These are phyloP conservation scores for Pseudozyma hubeiensis DNA, from an alignment of 1,284 basidiomycete genomes.

Conservation along the genomic window DNA sequence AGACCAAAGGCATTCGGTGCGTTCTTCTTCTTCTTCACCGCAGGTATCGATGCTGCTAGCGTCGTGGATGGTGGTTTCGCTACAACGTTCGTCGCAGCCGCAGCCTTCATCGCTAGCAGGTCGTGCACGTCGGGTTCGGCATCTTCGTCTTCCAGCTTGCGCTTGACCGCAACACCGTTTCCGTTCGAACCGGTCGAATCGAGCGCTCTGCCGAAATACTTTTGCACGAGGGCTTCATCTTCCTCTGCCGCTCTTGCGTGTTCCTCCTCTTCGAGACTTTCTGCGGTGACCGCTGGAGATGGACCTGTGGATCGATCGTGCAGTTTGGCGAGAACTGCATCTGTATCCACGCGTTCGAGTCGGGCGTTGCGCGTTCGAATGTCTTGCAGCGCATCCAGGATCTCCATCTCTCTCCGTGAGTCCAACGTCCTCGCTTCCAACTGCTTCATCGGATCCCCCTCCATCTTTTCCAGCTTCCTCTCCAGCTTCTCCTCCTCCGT, in stretches of 20 bases:
- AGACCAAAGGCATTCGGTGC: constrained; percentile 63
- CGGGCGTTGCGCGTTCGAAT: constrained; percentile 92
- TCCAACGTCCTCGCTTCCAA: constrained; percentile 91
- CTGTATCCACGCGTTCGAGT: constrained; percentile 76
- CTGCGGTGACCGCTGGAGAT: background rate
- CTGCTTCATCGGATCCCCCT: constrained; percentile 94
- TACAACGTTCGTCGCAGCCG: background rate
- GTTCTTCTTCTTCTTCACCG: constrained; percentile 54
- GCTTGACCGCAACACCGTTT: constrained; percentile 23
- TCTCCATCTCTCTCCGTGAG: constrained; percentile 97
- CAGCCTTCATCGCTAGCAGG: constrained; percentile 21
- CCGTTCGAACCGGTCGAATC: constrained; percentile 23
- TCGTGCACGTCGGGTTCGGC: constrained; percentile 32
- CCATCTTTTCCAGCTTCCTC: constrained; percentile 64
- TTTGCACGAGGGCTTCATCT: constrained; percentile 86
- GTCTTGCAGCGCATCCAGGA: constrained; percentile 94
- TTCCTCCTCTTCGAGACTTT: constrained; percentile 31
- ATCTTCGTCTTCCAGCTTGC: constrained; percentile 47
- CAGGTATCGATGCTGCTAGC: constrained; percentile 6
- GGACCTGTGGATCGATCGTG: constrained; percentile 6
- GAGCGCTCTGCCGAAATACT: constrained; percentile 82
- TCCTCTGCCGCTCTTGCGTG: constrained; percentile 81
- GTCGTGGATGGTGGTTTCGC: background rate
- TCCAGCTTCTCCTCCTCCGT: constrained; percentile 47
- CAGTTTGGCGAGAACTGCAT: constrained; percentile 53